Conservation (phyloP, 2,329 filamentous ascomycete species). For the Microdochium bolleyi region DNA sequence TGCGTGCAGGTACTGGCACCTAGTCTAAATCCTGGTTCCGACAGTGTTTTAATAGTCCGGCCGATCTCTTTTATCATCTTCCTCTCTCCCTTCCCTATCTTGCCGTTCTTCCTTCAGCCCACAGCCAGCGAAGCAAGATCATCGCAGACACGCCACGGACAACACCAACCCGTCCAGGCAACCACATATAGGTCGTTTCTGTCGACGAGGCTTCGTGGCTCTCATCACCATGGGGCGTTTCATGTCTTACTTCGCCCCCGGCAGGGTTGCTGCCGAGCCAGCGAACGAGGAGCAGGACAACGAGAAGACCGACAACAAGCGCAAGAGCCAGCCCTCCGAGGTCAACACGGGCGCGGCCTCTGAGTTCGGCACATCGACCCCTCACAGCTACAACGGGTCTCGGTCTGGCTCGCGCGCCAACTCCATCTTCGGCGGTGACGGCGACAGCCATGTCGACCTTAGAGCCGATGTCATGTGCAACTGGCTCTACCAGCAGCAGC, state of each 20-base stretch:
- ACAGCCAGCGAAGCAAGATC: no score
- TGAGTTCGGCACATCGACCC: slow-evolving; percentile 11
- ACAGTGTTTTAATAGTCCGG: no score
- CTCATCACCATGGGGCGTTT: slow-evolving; percentile 19
- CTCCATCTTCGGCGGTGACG: slow-evolving; percentile 25
- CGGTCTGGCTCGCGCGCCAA: slow-evolving; percentile 5
- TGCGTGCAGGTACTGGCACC: no score
- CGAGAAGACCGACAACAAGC: slow-evolving; percentile 9
- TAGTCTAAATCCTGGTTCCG: no score
- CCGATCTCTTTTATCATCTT: no score
- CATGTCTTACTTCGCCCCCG: slow-evolving; percentile 24
- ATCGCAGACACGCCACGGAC: no score
- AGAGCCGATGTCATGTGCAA: slow-evolving; percentile 56
- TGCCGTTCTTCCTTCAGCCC: no score
- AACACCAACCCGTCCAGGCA: neutral
- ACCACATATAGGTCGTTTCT: neutral
- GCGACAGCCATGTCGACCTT: slow-evolving; percentile 40
- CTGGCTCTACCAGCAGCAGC: slow-evolving; percentile 54
- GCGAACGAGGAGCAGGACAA: slow-evolving; percentile 9
- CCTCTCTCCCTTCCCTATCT: no score
- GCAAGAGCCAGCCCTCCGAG: slow-evolving; percentile 4
- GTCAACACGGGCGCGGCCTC: neutral
- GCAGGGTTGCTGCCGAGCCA: slow-evolving; percentile 5
- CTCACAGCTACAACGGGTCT: slow-evolving; percentile 10
- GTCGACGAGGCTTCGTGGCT: slow-evolving; percentile 3